phyloP scores from a whole-genome alignment of 202 grass and related monocot species.

The Setaria italica region DNA sequence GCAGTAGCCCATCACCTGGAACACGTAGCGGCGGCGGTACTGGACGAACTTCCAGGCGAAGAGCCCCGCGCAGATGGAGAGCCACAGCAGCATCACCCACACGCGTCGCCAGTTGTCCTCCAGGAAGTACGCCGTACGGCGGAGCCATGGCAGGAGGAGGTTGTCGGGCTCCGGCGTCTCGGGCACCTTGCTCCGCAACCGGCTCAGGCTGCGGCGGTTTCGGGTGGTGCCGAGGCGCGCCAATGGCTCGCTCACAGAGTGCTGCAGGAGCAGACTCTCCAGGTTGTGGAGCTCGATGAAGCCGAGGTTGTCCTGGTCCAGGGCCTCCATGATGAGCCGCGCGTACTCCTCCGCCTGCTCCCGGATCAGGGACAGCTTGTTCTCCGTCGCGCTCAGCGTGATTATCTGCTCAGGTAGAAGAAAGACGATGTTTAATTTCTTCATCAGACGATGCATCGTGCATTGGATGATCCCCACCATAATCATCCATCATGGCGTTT shows the following conservation, averaged over 20 bases:
- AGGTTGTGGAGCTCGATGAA: slow-evolving; percentile 83
- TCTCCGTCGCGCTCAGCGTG: slow-evolving; percentile 75
- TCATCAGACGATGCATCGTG: no score
- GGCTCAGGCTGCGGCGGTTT: no score
- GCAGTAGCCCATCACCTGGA: slow-evolving; percentile 87
- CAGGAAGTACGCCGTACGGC: slow-evolving; percentile 57
- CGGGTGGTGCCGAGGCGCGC: no score
- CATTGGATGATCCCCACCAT: no score
- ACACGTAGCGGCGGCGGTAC: slow-evolving; percentile 54
- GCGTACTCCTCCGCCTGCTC: slow-evolving; percentile 88
- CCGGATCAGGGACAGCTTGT: slow-evolving; percentile 74
- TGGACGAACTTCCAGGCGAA: slow-evolving; percentile 86
- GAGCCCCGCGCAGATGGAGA: slow-evolving; percentile 55
- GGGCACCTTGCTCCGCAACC: no score
- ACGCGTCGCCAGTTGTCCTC: slow-evolving; percentile 83
- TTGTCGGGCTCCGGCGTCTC: neutral
- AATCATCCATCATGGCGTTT: no score
- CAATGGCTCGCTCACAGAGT: slow-evolving; percentile 46
- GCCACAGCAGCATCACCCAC: slow-evolving; percentile 82
- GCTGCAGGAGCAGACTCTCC: slow-evolving; percentile 62
- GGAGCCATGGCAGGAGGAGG: slow-evolving; percentile 56
- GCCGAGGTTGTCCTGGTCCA: slow-evolving; percentile 75
- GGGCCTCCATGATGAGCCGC: slow-evolving; percentile 93
- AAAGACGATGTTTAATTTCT: neutral
- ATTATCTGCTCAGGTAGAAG: slow-evolving; percentile 55